Evolutionary conservation across 371 early-diverging fungal genomes (phyloP).

Genomic region (Sporodiniella umbellata): DNA sequence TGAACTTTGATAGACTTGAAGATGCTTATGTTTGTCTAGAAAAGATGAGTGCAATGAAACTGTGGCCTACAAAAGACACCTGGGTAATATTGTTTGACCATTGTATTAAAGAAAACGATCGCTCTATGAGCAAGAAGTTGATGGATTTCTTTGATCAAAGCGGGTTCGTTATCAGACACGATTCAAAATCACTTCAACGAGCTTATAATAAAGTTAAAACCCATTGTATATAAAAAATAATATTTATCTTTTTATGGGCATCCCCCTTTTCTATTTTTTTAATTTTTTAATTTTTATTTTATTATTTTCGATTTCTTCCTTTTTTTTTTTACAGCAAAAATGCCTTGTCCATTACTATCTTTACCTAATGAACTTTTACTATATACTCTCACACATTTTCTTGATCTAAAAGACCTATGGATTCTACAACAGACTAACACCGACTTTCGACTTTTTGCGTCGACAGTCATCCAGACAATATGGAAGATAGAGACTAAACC

Average conservation of each 20-base stretch:
- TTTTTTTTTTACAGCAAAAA: conserved; percentile 2
- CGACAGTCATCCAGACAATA: conserved; percentile 27
- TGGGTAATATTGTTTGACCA: conserved; percentile 33
- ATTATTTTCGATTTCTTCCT: conserved; percentile 2
- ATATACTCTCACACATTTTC: conserved; percentile 32
- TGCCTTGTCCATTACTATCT: conserved; percentile 10
- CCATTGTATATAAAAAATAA: conserved; percentile 13
- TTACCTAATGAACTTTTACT: conserved; percentile 41
- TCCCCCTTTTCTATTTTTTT: conserved; percentile 1
- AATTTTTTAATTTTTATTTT: conserved; percentile 5
- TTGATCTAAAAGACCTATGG: conserved; percentile 39
- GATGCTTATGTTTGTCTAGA: conserved; percentile 37
- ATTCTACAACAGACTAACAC: conserved; percentile 28
- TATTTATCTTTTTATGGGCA: neutral
- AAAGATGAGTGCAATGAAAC: conserved; percentile 25
- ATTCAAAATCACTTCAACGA: conserved; percentile 23
- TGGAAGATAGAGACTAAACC: conserved; percentile 39
- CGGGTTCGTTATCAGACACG: conserved; percentile 31
- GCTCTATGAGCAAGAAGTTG: conserved; percentile 22
- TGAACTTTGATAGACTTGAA: conserved; percentile 26
- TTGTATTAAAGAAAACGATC: conserved; percentile 20
- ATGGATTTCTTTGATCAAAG: conserved; percentile 27
- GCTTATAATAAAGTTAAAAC: conserved; percentile 33
- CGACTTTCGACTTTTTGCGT: conserved; percentile 26
- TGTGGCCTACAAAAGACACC: conserved; percentile 40